These are phyloP conservation scores for Wickerhamomyces queroliae DNA, from an alignment of 805 yeast genomes.

Conservation along the genomic window DNA sequence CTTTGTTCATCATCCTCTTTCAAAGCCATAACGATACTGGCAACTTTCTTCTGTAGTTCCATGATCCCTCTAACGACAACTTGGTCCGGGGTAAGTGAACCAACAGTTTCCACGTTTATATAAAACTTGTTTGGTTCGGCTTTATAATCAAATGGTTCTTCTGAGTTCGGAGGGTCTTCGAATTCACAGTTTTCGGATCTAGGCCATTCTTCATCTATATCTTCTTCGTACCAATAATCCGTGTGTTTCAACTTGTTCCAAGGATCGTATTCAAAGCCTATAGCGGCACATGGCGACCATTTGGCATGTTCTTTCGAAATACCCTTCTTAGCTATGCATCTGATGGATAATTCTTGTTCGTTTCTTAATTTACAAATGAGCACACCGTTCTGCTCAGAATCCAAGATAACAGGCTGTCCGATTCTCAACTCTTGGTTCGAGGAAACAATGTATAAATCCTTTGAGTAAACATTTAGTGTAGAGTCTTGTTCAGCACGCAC, in stretches of 20 bases:
- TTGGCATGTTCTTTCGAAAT: constrained; percentile 97
- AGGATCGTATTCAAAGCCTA: constrained; percentile 98
- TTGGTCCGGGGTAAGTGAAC: constrained; percentile 82
- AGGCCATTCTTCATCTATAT: constrained; percentile 92
- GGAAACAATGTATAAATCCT: constrained; percentile 55
- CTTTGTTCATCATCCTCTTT: constrained; percentile 43
- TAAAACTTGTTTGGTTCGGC: constrained; percentile 82
- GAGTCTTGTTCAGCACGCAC: constrained; percentile 89
- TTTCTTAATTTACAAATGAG: constrained; percentile 84
- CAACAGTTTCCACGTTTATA: constrained; percentile 89
- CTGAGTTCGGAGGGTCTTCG: constrained; percentile 92
- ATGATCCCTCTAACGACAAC: constrained; percentile 82
- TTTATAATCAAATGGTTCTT: constrained; percentile 76
- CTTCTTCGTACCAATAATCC: constrained; percentile 93
- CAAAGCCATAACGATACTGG: constrained; percentile 74
- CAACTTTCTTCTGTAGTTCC: constrained; percentile 84
- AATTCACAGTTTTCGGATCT: constrained; percentile 80
- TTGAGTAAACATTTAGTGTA: constrained; percentile 84
- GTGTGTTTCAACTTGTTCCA: constrained; percentile 97
- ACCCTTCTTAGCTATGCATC: constrained; percentile 96
- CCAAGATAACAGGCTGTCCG: constrained; percentile 85
- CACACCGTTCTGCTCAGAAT: constrained; percentile 76
- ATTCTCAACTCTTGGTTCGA: constrained; percentile 35
- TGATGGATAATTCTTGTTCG: constrained; percentile 83
- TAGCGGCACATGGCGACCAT: constrained; percentile 96